Evolutionary conservation across 495 filamentous ascomycete genomes (phyloP).

Genomic region (Penicillium waksmanii): DNA sequence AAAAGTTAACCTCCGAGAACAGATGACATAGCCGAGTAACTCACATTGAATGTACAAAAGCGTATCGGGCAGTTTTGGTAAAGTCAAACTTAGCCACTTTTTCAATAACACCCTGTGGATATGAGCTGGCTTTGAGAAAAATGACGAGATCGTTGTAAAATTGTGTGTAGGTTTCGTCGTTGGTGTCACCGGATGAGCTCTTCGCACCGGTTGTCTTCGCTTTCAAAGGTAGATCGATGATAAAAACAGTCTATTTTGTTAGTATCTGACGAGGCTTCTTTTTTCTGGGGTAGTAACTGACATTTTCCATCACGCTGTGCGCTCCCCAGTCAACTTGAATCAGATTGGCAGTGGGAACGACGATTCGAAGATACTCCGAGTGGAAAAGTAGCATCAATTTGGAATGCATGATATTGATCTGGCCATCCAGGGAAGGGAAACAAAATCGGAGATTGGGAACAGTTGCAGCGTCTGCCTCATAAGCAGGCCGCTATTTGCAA

Average conservation of each 20-base stretch:
- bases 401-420: slow-evolving; percentile 79
- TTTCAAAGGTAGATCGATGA: slow-evolving; percentile 79
- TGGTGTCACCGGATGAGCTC: background rate
- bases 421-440: slow-evolving; percentile 75
- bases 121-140: slow-evolving; percentile 69
- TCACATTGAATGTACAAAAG: slow-evolving; percentile 81
- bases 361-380: slow-evolving; percentile 67
- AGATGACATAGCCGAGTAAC: slow-evolving; percentile 3
- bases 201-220: slow-evolving; percentile 13
- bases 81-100: slow-evolving; percentile 77
- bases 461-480: slow-evolving; percentile 46
- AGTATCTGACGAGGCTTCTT: background rate
- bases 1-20: background rate
- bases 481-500: background rate
- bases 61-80: slow-evolving; percentile 62
- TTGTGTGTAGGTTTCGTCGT: slow-evolving; percentile 38
- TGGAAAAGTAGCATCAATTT: slow-evolving; percentile 86
- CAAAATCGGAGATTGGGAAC: slow-evolving; percentile 68
- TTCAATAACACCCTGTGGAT: slow-evolving; percentile 61
- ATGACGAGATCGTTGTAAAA: slow-evolving; percentile 74
- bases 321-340: slow-evolving; percentile 88
- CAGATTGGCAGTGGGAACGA: slow-evolving; percentile 80
- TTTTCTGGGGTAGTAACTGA: slow-evolving; percentile 25
- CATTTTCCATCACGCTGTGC: slow-evolving; percentile 76
- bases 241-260: slow-evolving; percentile 63